Conservation (phyloP, 2,329 filamentous ascomycete genomes). For the Aspergillus sp. region DNA sequence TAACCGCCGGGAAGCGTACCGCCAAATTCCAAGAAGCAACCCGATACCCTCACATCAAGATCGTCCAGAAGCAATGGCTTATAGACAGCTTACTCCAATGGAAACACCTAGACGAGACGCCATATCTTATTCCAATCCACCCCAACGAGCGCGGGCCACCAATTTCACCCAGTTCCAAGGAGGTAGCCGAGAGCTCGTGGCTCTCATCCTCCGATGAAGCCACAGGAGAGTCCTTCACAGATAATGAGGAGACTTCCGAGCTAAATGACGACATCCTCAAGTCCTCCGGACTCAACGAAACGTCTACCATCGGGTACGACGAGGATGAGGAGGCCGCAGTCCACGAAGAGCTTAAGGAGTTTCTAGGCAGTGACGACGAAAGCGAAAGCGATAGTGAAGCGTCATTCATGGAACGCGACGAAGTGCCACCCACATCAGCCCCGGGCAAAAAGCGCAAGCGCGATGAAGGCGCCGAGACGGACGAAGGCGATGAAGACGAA, state of each 20-base stretch:
- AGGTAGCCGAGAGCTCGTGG: constrained; percentile 47
- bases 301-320: constrained; percentile 55
- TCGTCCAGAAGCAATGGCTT: constrained; percentile 90
- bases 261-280: constrained; percentile 50
- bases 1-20: constrained; percentile 66
- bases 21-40: constrained; percentile 88
- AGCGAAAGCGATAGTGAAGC: constrained; percentile 53
- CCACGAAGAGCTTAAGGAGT: constrained; percentile 74
- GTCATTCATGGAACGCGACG: constrained; percentile 18
- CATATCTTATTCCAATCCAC: constrained; percentile 76
- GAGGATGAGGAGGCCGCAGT: constrained; percentile 63
- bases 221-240: constrained; percentile 48
- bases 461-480: constrained; percentile 23
- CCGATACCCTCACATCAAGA: constrained; percentile 76
- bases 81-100: constrained; percentile 81
- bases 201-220: constrained; percentile 48
- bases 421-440: constrained; percentile 13
- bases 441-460: constrained; percentile 41
- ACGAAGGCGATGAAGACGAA: constrained; percentile 20
- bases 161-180: constrained; percentile 41
- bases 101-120: constrained; percentile 73
- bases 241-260: constrained; percentile 39
- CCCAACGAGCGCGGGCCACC: constrained; percentile 61
- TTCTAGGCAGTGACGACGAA: constrained; percentile 56
- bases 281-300: constrained; percentile 51